phyloP scores from a whole-genome alignment of 768 basidiomycete species.

The Lentinula edodes region DNA sequence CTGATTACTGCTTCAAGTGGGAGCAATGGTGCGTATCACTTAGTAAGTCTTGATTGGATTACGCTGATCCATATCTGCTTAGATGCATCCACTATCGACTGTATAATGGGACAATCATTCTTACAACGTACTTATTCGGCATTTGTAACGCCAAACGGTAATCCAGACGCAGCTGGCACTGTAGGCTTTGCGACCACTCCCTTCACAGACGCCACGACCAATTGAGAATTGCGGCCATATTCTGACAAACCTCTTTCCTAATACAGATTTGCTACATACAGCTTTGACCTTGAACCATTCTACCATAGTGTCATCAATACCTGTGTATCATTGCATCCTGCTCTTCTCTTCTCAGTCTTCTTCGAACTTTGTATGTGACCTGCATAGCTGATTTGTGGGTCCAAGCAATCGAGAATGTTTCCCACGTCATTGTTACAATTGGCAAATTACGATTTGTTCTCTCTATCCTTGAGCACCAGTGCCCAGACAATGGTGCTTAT shows the following conservation, averaged over 20 bases:
- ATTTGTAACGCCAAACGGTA: slow-evolving; percentile 47
- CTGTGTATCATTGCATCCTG: too few species aligned
- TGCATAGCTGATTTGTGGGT: too few species aligned
- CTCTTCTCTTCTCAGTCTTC: too few species aligned
- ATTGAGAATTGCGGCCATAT: not conserved
- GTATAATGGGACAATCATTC: slow-evolving; percentile 26
- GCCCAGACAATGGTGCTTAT: too few species aligned
- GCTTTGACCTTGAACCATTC: not conserved
- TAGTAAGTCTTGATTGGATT: not conserved
- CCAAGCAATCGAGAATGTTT: too few species aligned
- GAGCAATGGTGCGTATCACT: slow-evolving; percentile 23
- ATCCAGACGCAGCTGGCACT: not conserved
- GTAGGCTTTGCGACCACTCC: not conserved
- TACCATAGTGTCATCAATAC: too few species aligned
- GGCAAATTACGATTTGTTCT: too few species aligned
- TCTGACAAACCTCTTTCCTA: not conserved
- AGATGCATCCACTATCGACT: slow-evolving; percentile 30
- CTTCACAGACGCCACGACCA: not conserved
- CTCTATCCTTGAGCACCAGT: too few species aligned
- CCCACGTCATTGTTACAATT: too few species aligned
- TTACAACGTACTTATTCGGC: slow-evolving; percentile 38
- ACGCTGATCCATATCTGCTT: not conserved
- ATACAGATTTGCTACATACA: not conserved
- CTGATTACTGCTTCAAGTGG: slow-evolving; percentile 22
- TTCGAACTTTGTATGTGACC: too few species aligned